Conservation (phyloP, 345 rosid species). For the Turritis glabra region DNA sequence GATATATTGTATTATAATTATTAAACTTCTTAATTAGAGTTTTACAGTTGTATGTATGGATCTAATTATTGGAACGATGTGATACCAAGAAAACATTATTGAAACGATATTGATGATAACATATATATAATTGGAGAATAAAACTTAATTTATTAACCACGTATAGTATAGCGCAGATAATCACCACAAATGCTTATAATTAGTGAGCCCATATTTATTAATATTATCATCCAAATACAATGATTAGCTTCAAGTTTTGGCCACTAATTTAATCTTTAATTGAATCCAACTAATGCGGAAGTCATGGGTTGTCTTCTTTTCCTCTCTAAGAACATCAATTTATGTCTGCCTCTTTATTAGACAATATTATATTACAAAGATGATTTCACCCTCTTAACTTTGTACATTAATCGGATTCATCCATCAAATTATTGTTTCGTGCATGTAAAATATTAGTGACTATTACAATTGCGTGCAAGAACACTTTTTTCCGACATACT, state of each 20-base stretch:
- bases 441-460: neutral
- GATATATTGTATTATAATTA: neutral
- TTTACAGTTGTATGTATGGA: conserved; percentile 36
- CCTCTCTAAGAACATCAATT: conserved; percentile 14
- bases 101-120: conserved; percentile 32
- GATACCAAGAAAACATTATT: conserved; percentile 34
- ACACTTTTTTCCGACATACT: neutral
- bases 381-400: neutral
- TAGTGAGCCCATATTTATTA: conserved; percentile 31
- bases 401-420: neutral
- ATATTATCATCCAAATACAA: conserved; percentile 42
- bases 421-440: neutral
- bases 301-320: conserved; percentile 38
- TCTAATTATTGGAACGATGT: conserved; percentile 32
- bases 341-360: neutral
- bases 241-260: conserved; percentile 36
- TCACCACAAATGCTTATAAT: conserved; percentile 36
- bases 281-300: conserved; percentile 39
- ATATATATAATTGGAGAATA: conserved; percentile 19
- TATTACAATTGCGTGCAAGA: conserved; percentile 7
- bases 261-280: conserved; percentile 37
- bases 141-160: conserved; percentile 12
- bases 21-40: conserved; percentile 8
- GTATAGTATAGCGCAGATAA: conserved; percentile 23
- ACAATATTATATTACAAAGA: conserved; percentile 1